Conservation (phyloP, 2,329 filamentous ascomycete genomes). For the Chaetoscypha palmicola region DNA sequence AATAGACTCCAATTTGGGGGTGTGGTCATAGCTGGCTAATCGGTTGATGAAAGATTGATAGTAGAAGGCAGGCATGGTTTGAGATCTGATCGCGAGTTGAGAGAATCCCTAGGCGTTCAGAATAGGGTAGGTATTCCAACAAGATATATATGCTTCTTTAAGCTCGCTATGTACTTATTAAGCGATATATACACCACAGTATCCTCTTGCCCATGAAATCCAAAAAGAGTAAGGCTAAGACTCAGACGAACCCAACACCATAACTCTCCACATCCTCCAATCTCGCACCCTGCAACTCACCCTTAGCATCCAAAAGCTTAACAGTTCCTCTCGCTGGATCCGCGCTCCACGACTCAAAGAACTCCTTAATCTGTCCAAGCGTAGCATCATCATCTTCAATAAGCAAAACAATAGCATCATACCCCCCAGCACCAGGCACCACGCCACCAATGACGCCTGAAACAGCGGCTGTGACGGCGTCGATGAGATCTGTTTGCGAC, state of each 20-base stretch:
- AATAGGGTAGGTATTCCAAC: no score
- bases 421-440: conserved; percentile 89
- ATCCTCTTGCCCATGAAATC: no score
- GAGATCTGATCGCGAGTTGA: no score
- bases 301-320: conserved; percentile 60
- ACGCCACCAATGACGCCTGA: conserved; percentile 84
- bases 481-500: conserved; percentile 76
- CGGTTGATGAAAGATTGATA: no score
- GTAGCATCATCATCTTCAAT: conserved; percentile 66
- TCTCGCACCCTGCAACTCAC: conserved; percentile 63
- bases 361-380: conserved; percentile 49
- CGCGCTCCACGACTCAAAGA: conserved; percentile 59
- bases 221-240: no score
- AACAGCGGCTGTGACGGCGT: conserved; percentile 60
- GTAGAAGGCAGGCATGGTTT: no score
- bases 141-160: no score
- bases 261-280: conserved; percentile 35
- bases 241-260: conserved; percentile 1
- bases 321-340: conserved; percentile 54
- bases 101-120: no score
- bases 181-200: no score
- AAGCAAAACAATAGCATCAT: conserved; percentile 79
- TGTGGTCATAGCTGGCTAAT: no score
- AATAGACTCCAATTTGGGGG: no score
- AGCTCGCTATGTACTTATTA: no score